Evolutionary conservation across 2,329 filamentous ascomycete genomes (phyloP).

Genomic region (Tolypocladium inflatum): DNA sequence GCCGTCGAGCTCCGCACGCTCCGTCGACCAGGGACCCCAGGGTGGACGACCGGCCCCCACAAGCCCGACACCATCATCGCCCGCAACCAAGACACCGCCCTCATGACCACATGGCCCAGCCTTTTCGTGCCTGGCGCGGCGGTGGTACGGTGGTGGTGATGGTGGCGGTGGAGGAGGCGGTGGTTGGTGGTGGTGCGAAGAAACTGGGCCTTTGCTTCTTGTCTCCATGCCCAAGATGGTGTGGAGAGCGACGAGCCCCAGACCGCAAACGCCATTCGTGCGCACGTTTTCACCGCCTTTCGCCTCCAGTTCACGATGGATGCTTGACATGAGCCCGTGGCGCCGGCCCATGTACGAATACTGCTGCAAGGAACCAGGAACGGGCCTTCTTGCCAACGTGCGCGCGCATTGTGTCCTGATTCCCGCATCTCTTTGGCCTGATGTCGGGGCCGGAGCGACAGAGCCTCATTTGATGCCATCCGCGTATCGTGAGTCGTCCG

Average conservation of each 20-base stretch:
- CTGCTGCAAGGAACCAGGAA: constrained; percentile 4
- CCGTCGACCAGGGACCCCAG: background rate
- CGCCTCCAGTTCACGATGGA: background rate
- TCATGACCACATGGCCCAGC: background rate
- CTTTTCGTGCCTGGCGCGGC: background rate
- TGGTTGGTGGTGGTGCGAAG: background rate
- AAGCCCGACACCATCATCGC: background rate
- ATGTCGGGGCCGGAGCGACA: background rate
- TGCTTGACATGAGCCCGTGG: background rate
- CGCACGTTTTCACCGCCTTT: background rate
- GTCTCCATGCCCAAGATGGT: background rate
- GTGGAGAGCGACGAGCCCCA: background rate
- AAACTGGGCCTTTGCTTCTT: background rate
- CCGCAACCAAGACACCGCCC: background rate
- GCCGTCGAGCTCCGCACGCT: background rate
- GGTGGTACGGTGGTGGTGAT: background rate
- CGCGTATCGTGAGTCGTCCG: background rate
- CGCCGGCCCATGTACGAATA: background rate
- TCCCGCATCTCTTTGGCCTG: background rate
- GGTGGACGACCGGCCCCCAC: background rate
- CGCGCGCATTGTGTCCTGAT: background rate
- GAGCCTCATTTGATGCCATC: background rate
- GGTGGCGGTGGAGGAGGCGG: no score
- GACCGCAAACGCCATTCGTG: background rate
- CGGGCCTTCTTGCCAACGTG: background rate